These are phyloP conservation scores for Alternaria incomplexa DNA, from an alignment of 2,329 filamentous ascomycete genomes.

Conservation along the genomic window DNA sequence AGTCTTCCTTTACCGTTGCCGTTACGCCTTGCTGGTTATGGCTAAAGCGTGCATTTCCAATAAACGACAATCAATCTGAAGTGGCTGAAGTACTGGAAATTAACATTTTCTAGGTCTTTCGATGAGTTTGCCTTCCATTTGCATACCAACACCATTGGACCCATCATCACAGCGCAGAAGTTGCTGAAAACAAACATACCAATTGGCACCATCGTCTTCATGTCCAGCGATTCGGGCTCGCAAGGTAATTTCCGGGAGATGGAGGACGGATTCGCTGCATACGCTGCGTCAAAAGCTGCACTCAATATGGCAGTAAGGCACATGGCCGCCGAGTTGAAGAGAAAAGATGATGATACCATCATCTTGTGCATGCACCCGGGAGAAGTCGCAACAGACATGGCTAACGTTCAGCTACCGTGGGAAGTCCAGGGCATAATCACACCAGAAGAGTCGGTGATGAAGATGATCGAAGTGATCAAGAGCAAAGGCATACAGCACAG, in stretches of 20 bases:
- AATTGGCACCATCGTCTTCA: constrained; percentile 60
- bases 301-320: constrained; percentile 63
- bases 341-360: constrained; percentile 57
- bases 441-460: constrained; percentile 56
- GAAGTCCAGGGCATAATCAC: constrained; percentile 60
- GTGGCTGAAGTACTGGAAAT: neutral
- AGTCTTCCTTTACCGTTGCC: constrained; percentile 27
- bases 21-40: constrained; percentile 23
- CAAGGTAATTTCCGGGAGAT: constrained; percentile 58
- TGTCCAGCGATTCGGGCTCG: constrained; percentile 64
- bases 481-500: constrained; percentile 57
- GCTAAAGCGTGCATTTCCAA: constrained; percentile 28
- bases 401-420: constrained; percentile 59
- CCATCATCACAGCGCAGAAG: constrained; percentile 62
- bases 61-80: constrained; percentile 11
- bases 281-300: constrained; percentile 63
- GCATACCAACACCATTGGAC: constrained; percentile 64
- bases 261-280: constrained; percentile 65
- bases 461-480: constrained; percentile 59
- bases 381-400: constrained; percentile 64
- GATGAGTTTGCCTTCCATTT: constrained; percentile 61
- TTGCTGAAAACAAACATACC: constrained; percentile 56
- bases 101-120: constrained; percentile 53
- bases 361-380: constrained; percentile 64
- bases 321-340: constrained; percentile 61